phyloP scores from a whole-genome alignment of 805 yeast species.

The Priceomyces castillae region DNA sequence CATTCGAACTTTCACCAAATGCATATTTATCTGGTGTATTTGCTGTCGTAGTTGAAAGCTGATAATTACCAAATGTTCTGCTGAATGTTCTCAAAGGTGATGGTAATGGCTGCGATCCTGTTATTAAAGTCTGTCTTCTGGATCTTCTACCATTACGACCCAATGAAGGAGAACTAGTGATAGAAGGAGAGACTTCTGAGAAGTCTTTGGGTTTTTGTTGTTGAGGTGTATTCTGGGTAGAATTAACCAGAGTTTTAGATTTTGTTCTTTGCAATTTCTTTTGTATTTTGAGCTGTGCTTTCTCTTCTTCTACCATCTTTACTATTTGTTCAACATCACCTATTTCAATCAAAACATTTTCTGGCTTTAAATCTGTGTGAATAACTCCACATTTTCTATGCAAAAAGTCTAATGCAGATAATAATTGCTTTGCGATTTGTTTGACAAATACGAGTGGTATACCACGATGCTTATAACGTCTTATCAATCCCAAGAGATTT shows the following conservation, averaged over 20 bases:
- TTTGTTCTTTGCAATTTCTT: slow-evolving; percentile 41
- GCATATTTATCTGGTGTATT: slow-evolving; percentile 36
- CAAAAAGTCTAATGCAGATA: slow-evolving; percentile 68
- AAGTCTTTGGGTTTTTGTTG: slow-evolving; percentile 1
- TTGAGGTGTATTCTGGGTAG: slow-evolving; percentile 13
- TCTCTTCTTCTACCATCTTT: slow-evolving; percentile 59
- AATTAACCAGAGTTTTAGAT: slow-evolving; percentile 19
- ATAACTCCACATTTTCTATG: slow-evolving; percentile 73
- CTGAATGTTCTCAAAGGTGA: slow-evolving; percentile 71
- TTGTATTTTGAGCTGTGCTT: slow-evolving; percentile 46
- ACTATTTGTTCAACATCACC: slow-evolving; percentile 82
- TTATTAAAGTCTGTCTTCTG: slow-evolving; percentile 71
- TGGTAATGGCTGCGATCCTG: slow-evolving; percentile 92
- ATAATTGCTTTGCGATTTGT: slow-evolving; percentile 75
- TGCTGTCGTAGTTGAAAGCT: slow-evolving; percentile 35
- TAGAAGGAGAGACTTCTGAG: slow-evolving; percentile 4
- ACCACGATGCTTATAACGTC: slow-evolving; percentile 73
- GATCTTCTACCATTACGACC: slow-evolving; percentile 51
- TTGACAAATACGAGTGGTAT: slow-evolving; percentile 75
- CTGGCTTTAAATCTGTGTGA: slow-evolving; percentile 74
- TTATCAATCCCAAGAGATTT: slow-evolving; percentile 78
- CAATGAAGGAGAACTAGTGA: slow-evolving; percentile 32
- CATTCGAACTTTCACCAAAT: slow-evolving; percentile 9
- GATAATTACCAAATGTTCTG: slow-evolving; percentile 37
- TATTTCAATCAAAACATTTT: slow-evolving; percentile 73